Evolutionary conservation across 1,284 basidiomycete species (phyloP).

Genomic region (Cutaneotrichosporon curvatum): DNA sequence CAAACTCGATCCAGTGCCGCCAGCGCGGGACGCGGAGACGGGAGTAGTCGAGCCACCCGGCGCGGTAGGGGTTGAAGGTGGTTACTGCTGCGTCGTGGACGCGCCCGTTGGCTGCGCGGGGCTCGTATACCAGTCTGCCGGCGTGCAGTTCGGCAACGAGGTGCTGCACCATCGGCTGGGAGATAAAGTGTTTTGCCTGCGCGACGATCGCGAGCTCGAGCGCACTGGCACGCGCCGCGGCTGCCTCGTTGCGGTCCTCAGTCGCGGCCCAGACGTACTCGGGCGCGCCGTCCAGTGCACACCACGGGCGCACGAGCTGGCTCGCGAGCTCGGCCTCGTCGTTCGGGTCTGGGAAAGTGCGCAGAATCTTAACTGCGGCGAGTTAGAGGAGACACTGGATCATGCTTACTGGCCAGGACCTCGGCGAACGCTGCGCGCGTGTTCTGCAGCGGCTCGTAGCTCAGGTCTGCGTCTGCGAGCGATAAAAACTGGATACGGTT

Average conservation of each 20-base stretch:
- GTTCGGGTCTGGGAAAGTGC: slow-evolving; percentile 55
- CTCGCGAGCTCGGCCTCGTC: slow-evolving; percentile 62
- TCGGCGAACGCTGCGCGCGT: slow-evolving; percentile 73
- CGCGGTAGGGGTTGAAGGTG: slow-evolving; percentile 63
- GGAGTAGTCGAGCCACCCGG: slow-evolving; percentile 69
- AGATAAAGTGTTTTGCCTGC: slow-evolving; percentile 66
- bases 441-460: slow-evolving; percentile 62
- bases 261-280: slow-evolving; percentile 60
- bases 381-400: background rate
- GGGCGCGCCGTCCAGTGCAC: slow-evolving; percentile 70
- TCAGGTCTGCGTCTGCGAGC: slow-evolving; percentile 58
- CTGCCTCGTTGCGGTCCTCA: slow-evolving; percentile 52
- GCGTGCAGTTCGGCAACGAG: slow-evolving; percentile 74
- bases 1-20: slow-evolving; percentile 67
- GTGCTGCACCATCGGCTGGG: slow-evolving; percentile 70
- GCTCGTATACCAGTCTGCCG: slow-evolving; percentile 51
- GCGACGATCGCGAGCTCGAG: slow-evolving; percentile 81
- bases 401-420: slow-evolving; percentile 57
- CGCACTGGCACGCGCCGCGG: slow-evolving; percentile 60
- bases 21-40: slow-evolving; percentile 76
- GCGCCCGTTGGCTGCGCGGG: slow-evolving; percentile 54
- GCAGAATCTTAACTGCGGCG: slow-evolving; percentile 63
- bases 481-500: slow-evolving; percentile 44
- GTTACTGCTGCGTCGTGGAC: slow-evolving; percentile 44
- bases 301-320: slow-evolving; percentile 70